Base-by-base conservation (phyloP, 2,329 filamentous ascomycete genomes). In the Aspergillus ustus region DNA sequence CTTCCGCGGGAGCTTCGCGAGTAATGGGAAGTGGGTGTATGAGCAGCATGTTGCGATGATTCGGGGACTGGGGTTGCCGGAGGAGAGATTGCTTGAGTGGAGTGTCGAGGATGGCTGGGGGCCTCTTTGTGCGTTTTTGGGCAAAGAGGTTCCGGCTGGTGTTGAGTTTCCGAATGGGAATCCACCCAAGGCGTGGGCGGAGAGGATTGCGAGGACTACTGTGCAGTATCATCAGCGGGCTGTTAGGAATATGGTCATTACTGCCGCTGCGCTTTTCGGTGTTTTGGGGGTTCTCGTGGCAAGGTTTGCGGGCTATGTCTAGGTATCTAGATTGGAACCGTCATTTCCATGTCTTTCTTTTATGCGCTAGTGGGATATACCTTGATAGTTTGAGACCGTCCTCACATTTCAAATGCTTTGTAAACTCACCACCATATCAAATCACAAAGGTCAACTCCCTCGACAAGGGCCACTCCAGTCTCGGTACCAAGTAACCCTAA, bases 81-180 rank as follows among this genome's bases (percentile, higher is more conserved):
- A 55, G 13, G 67, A 67, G 28, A 55, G 60, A 37, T 20, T 71
- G 11, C 59, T 73, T n/a, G 66, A 70, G 43, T 74, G 69, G 71
- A 58, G 52, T 7, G 71, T 72, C 7, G 67, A 70, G 52, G 69
- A 72, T 63, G 72, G 70, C 2, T 74, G 71, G 71, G 71, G 58
- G 49, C 68, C 68, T 28, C 50, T 75, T 29, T 71, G 70, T 52
- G 17, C 46, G 48, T 54, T 59, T 37, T 7, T 56, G 25, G 53
- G 53, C 9, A 49, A n/a, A 19, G 29, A 37, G 25, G 44, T 56
- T 20, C 53, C 53, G 1, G 44, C 15, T 11, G 34, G 34, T 6
- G 6, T 5, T 0, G 44, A 40, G 29, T 56, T 56, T 49, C 53
- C 53, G 19, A 56, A 31, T 49, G 53, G 53, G 44, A 56, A 56